Base-by-base conservation (phyloP, 2,329 filamentous ascomycete species). In the Pseudocercospora fijiensis region DNA sequence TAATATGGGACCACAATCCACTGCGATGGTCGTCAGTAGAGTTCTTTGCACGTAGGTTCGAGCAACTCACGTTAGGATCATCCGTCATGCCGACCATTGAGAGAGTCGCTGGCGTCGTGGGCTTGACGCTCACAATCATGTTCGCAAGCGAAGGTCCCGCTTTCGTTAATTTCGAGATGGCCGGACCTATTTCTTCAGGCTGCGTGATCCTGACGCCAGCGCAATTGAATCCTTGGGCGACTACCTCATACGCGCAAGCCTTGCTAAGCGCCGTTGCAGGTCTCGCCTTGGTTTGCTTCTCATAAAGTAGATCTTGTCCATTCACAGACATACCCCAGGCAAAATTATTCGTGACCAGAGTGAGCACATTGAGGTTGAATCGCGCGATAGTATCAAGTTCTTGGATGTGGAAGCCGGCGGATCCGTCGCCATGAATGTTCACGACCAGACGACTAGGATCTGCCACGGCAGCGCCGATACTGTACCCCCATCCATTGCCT, bases 1-100 rank as follows among this genome's bases (percentile, higher is more conserved):
- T 82, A 81, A 65, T 82, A 82, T 2, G 80, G 80, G 59, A 82
- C 79, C 26, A 82, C 79, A 63, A 82, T 79, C 8, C 63, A 60
- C 66, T 68, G 59, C 9, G 43, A 27, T 37, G 45, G 43, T 20
- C 24, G 18, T 37, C 37, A 55, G 37, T 13, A 26, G 20, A 45
- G 4, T 18, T 41, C 22, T 18, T 26, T 9, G n/a, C 22, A 28
- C 13, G 41, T 37, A 22, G 37, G 53, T 63, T 33, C 57, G 52
- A 18, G 58, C n/a, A 18, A 57, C 58, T 64, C 33, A 78, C 75
- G 65, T 80, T 72, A 52, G 74, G 73, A 69, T 80, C 77, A 11
- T 77, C 73, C 3, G 78, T 79, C 64, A 73, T 71, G 2, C 77
- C 77, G n/a, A 81, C 77, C 80, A 82, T 82, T 0, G 70, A 69